Evolutionary conservation across 192 early-diverging fungal species (phyloP).

Genomic region (Coemansia sp.): DNA sequence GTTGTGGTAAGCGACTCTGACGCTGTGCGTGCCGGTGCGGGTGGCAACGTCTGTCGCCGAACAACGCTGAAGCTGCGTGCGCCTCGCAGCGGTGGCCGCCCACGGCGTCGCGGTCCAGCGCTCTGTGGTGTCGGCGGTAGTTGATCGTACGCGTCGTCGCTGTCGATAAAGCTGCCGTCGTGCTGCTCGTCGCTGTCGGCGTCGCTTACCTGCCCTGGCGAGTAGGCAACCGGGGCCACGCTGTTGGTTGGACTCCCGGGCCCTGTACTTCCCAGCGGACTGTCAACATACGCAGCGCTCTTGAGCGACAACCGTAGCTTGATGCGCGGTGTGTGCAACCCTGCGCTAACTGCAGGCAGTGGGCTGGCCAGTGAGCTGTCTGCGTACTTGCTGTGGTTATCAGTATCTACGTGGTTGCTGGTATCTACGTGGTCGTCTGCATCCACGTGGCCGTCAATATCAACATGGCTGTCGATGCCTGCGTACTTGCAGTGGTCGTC

Average conservation of each 20-base stretch:
- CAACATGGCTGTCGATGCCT: constrained; percentile 18
- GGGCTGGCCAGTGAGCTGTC: too few species aligned
- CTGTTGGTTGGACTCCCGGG: constrained; percentile 23
- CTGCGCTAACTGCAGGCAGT: background rate
- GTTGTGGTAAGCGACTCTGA: constrained; percentile 24
- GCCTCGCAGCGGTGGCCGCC: constrained; percentile 37
- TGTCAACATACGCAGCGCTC: constrained; percentile 5
- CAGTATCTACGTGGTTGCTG: too few species aligned
- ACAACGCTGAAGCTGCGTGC: constrained; percentile 2
- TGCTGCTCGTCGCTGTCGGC: constrained; percentile 24
- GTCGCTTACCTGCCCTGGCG: constrained; percentile 28
- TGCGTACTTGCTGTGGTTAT: too few species aligned
- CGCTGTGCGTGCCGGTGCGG: constrained; percentile 4
- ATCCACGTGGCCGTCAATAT: constrained; percentile 20
- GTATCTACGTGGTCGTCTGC: too few species aligned
- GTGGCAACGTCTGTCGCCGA: constrained; percentile 1
- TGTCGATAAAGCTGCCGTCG: background rate
- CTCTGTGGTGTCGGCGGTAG: background rate
- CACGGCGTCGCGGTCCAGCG: constrained; percentile 19
- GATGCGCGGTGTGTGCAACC: constrained; percentile 26
- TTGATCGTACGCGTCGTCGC: background rate
- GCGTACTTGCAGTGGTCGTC: background rate
- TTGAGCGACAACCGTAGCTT: constrained; percentile 44
- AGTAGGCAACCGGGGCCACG: constrained; percentile 16
- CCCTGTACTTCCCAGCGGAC: constrained; percentile 6